Percentiles rank a stretch among this genome's conserved stretches.
phyloP scores from a whole-genome alignment of 768 basidiomycete species.

The Psilocybe azurescens region DNA sequence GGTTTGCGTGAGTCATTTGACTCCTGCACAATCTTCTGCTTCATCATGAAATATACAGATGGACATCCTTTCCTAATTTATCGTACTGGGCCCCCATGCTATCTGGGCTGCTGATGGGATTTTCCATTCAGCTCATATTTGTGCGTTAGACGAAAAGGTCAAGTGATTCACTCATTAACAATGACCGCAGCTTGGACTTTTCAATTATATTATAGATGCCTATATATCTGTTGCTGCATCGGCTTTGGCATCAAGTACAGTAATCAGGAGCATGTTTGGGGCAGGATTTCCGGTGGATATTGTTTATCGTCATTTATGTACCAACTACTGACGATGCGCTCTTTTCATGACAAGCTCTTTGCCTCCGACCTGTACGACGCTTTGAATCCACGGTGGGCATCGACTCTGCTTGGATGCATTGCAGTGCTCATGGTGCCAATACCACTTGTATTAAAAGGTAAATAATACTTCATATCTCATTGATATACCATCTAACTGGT shows the following conservation, averaged over 20 bases:
- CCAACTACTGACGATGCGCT: neutral
- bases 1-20: conserved; percentile 53
- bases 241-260: conserved; percentile 58
- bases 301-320: conserved; percentile 1
- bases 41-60: conserved; percentile 39
- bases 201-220: conserved; percentile 69
- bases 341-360: conserved; percentile 48
- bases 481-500: neutral
- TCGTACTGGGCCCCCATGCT: conserved; percentile 58
- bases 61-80: conserved; percentile 61
- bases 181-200: conserved; percentile 47
- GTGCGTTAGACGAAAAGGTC: conserved; percentile 39
- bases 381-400: conserved; percentile 62
- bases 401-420: conserved; percentile 57
- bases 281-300: conserved; percentile 53
- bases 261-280: conserved; percentile 58
- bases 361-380: conserved; percentile 57
- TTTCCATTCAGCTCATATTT: conserved; percentile 58
- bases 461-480: conserved; percentile 5
- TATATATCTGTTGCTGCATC: conserved; percentile 61
- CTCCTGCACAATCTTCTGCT: conserved; percentile 1
- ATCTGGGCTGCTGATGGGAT: conserved; percentile 55
- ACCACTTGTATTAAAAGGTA: conserved; percentile 51
- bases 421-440: conserved; percentile 58
- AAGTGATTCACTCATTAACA: neutral